Base-by-base conservation (phyloP, 768 basidiomycete genomes). In the Rhizopogon vesiculosus region DNA sequence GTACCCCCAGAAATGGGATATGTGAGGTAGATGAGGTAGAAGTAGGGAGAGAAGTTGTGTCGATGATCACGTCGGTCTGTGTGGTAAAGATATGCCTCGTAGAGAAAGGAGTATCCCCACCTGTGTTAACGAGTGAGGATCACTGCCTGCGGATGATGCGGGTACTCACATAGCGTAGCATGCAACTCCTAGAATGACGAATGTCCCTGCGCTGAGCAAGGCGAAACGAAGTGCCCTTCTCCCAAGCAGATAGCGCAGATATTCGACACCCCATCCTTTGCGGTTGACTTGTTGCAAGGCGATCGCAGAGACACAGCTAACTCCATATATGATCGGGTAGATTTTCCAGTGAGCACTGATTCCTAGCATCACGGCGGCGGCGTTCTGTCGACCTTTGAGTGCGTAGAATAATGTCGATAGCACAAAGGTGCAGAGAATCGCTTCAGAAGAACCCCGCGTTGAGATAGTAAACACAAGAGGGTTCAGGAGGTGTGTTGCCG, bases 1-100 rank as follows among this genome's bases (percentile, higher is more conserved):
- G 58, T 49, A 7, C 61, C n/a, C 12, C 65, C 44, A 12, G 62
- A 33, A 18, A 66, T 49, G 15, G 91, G 87, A 64, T 94, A 89
- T 0, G 86, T 86, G 53, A 98, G 83, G 69, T 98, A 98, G 40
- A 89, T 93, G 35, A 89, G 84, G 68, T 98, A 98, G 72, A 97
- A 98, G 74, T 98, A 97, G 0, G 93, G 91, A 6, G 95, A 94
- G 72, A 99, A 98, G 69, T 99, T 99, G 72, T 98, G 97, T 54
- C 96, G 88, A 64, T 98, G 95, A 71, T 99, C 97, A 18, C 91
- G 84, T 18, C 97, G 84, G 59, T 87, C 83, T 9, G 92, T 73
- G 62, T 98, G 97, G 68, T 98, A 98, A 13, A 98, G 77, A 69
- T 93, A 98, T 1, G 97, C 86, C 67, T 98, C 90, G 54, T 89